phyloP scores from a whole-genome alignment of 768 basidiomycete genomes.

The Tulasnella sp. region DNA sequence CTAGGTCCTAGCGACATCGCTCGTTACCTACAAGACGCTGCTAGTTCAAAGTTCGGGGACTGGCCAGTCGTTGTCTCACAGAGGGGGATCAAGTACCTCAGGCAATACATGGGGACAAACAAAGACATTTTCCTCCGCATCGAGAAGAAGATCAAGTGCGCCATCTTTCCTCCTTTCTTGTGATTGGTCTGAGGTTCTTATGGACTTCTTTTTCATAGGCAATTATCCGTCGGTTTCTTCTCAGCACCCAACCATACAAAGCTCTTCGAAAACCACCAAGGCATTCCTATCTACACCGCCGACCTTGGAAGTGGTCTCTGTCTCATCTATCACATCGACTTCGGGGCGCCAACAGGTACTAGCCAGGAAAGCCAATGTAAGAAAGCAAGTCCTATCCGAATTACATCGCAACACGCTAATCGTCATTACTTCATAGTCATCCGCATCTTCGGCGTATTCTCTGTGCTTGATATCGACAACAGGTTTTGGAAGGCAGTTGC shows the following conservation, averaged over 20 bases:
- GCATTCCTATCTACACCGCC: conserved; percentile 68
- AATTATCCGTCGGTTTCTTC: conserved; percentile 70
- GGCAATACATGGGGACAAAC: conserved; percentile 53
- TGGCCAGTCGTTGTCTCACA: conserved; percentile 65
- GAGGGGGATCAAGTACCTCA: conserved; percentile 55
- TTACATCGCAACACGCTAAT: background rate
- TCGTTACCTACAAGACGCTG: background rate
- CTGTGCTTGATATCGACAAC: conserved; percentile 52
- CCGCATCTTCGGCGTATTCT: conserved; percentile 55
- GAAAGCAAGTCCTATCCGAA: background rate
- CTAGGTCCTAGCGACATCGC: background rate
- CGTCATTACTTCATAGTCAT: background rate
- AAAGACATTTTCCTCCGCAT: conserved; percentile 55
- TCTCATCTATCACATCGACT: conserved; percentile 45
- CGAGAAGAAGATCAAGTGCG: conserved; percentile 70
- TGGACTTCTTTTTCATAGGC: conserved; percentile 47
- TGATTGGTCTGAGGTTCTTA: background rate
- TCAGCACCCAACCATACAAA: conserved; percentile 70
- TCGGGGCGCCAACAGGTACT: background rate
- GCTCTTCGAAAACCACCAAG: conserved; percentile 51
- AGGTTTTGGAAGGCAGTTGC: conserved; percentile 55
- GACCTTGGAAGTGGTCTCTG: conserved; percentile 62
- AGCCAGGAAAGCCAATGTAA: conserved; percentile 25
- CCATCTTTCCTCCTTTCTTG: conserved; percentile 17
- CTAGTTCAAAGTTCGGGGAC: conserved; percentile 53